Percentiles rank a stretch among this genome's conserved stretches.
Conservation (phyloP, 2,329 filamentous ascomycete species). For the Cryphonectria radicalis region DNA sequence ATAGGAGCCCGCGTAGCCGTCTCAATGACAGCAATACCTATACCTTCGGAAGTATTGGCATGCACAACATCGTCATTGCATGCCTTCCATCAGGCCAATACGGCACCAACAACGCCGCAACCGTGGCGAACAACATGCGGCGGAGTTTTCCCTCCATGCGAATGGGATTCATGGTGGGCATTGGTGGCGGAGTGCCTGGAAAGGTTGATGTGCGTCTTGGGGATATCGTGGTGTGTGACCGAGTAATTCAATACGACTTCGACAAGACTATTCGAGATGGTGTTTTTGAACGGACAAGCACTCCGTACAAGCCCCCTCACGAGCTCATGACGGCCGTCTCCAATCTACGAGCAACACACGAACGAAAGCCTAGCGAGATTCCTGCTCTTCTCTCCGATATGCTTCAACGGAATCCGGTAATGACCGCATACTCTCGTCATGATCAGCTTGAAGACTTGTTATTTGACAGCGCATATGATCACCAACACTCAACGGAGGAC, state of each 20-base stretch:
- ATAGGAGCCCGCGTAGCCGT: neutral
- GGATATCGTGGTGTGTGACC: conserved; percentile 39
- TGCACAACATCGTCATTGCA: conserved; percentile 33
- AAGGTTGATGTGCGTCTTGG: conserved; percentile 36
- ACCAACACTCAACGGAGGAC: neutral
- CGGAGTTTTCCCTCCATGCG: conserved; percentile 37
- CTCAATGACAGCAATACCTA: conserved; percentile 6
- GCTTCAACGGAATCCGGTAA: conserved; percentile 1
- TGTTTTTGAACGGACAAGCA: conserved; percentile 5
- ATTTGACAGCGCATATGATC: conserved; percentile 6
- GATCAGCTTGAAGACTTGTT: conserved; percentile 1
- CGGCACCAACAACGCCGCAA: conserved; percentile 35
- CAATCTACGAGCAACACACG: conserved; percentile 5
- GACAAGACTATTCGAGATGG: conserved; percentile 3
- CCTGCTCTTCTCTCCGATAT: neutral
- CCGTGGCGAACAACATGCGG: conserved; percentile 35
- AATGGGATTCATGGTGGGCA: conserved; percentile 40
- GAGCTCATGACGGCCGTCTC: conserved; percentile 5
- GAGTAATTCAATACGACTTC: conserved; percentile 41
- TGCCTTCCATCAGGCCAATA: conserved; percentile 35
- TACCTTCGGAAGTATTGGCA: conserved; percentile 16
- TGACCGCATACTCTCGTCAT: conserved; percentile 1
- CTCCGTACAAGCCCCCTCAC: conserved; percentile 10
- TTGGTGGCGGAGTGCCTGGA: conserved; percentile 40
- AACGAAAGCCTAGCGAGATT: neutral